Evolutionary conservation across 106 monocot genomes (phyloP).

Genomic region (Cymbidium sinense): DNA sequence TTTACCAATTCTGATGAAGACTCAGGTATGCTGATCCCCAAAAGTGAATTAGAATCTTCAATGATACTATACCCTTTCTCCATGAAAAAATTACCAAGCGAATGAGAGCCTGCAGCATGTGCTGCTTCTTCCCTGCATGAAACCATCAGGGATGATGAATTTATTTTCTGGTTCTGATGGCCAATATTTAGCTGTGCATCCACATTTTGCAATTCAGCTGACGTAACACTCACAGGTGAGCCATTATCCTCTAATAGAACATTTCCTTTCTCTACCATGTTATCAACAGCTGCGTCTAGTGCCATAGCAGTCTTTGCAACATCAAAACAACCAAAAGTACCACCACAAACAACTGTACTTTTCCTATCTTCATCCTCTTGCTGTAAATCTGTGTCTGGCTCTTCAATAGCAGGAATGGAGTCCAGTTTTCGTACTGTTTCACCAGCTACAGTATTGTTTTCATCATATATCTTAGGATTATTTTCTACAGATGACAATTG

Average conservation of each 20-base stretch:
- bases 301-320: background rate
- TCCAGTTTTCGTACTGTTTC: background rate
- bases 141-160: background rate
- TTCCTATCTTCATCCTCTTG: background rate
- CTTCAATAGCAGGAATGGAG: background rate
- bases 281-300: background rate
- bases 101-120: background rate
- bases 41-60: conserved; percentile 3
- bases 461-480: background rate
- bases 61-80: background rate
- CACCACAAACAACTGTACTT: too few relatives aligned
- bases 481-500: background rate
- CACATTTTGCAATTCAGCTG: background rate
- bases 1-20: background rate
- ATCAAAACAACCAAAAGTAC: background rate
- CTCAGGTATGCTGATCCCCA: background rate
- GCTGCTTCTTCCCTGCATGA: background rate
- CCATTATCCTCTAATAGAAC: background rate
- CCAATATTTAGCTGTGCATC: background rate
- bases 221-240: background rate
- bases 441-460: background rate
- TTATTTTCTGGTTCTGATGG: background rate
- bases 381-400: background rate
- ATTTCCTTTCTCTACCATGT: background rate
- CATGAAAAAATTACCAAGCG: background rate